Evolutionary conservation across 345 rosid species (phyloP).

Genomic region (Brassica cretica): DNA sequence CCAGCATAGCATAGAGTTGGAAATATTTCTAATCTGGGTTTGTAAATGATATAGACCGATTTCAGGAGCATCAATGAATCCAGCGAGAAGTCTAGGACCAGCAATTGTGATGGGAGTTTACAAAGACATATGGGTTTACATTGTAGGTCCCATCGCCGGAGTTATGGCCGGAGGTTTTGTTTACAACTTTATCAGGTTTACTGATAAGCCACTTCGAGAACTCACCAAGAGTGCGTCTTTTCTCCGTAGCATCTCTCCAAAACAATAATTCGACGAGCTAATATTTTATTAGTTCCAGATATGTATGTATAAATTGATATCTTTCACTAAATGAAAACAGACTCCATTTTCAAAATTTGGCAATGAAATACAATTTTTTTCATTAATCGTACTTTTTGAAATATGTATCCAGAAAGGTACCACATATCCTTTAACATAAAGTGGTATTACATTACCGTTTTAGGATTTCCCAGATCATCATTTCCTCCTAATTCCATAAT

Average conservation of each 20-base stretch:
- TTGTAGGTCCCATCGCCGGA: constrained; percentile 56
- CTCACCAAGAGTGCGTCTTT: constrained; percentile 44
- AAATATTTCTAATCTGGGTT: background rate
- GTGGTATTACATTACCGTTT: background rate
- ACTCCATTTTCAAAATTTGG: background rate
- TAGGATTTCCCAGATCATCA: background rate
- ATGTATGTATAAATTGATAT: background rate
- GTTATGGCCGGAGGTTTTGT: constrained; percentile 56
- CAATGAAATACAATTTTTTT: background rate
- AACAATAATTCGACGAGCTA: background rate
- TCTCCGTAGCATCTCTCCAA: constrained; percentile 15
- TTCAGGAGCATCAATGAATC: constrained; percentile 87
- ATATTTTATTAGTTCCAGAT: background rate
- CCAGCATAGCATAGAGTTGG: background rate
- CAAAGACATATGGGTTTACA: constrained; percentile 64
- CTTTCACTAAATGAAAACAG: background rate
- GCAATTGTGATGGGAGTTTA: constrained; percentile 53
- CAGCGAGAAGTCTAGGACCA: constrained; percentile 82
- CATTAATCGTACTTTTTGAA: background rate
- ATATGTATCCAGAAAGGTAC: background rate
- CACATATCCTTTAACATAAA: background rate
- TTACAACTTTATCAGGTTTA: constrained; percentile 53
- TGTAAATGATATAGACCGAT: constrained; percentile 44
- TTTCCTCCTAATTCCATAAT: background rate
- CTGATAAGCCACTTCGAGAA: constrained; percentile 53